phyloP scores from a whole-genome alignment of 208 protist species.

The Vickermania spadyakhi region DNA sequence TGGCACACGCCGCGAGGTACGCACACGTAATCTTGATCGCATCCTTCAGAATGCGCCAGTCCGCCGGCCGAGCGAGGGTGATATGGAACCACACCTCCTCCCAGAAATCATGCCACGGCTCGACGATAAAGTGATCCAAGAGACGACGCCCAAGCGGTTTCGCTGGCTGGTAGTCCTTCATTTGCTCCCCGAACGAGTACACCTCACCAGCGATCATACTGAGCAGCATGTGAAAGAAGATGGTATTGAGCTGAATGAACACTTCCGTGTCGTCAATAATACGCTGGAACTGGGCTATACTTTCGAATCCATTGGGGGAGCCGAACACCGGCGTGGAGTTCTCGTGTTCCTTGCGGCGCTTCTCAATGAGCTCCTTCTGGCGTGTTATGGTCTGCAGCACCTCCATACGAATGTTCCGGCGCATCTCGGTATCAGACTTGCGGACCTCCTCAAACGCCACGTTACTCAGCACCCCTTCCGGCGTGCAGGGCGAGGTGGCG shows the following conservation, averaged over 20 bases:
- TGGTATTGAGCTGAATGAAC: constrained; percentile 18
- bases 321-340: constrained; percentile 6
- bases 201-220: constrained; percentile 28
- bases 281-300: constrained; percentile 10
- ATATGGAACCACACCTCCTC: constrained; percentile 29
- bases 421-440: constrained; percentile 18
- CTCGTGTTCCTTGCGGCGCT: constrained; percentile 5
- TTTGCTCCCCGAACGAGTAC: constrained; percentile 21
- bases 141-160: constrained; percentile 19
- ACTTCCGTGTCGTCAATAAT: constrained; percentile 18
- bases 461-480: constrained; percentile 21
- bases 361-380: constrained; percentile 6
- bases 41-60: constrained; percentile 42
- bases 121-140: constrained; percentile 29
- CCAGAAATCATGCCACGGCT: constrained; percentile 47
- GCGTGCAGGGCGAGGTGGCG: constrained; percentile 17
- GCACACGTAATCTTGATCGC: constrained; percentile 40
- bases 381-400: constrained; percentile 6
- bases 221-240: constrained; percentile 23
- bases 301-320: constrained; percentile 3
- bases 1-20: constrained; percentile 23
- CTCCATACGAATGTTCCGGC: constrained; percentile 32
- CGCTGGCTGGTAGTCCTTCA: constrained; percentile 24
- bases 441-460: constrained; percentile 21
- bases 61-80: constrained; percentile 25